Evolutionary conservation across 805 yeast genomes (phyloP).

Genomic region (Saturnispora mendoncae): DNA sequence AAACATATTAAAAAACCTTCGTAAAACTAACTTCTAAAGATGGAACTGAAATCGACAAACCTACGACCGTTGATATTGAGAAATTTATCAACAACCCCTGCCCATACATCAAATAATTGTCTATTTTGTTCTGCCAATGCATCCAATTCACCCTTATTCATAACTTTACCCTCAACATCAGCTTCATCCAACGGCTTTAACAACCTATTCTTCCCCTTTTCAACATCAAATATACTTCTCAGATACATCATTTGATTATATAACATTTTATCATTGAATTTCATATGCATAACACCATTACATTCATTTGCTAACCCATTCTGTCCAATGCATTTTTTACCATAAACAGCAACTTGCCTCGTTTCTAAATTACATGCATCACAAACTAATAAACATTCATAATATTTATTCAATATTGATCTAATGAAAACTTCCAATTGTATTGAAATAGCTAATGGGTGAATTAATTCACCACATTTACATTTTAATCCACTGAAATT

Average conservation of each 20-base stretch:
- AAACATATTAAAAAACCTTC: too few species aligned
- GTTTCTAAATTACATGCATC: conserved; percentile 83
- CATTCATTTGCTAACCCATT: conserved; percentile 55
- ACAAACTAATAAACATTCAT: conserved; percentile 80
- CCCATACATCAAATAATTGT: conserved; percentile 43
- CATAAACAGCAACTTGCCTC: conserved; percentile 82
- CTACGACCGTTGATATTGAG: conserved; percentile 78
- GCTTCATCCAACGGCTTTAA: conserved; percentile 41
- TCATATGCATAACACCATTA: conserved; percentile 74
- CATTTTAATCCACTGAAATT: conserved; percentile 68
- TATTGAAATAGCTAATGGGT: conserved; percentile 47
- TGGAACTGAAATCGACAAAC: conserved; percentile 73
- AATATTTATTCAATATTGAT: conserved; percentile 61
- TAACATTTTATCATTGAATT: conserved; percentile 67
- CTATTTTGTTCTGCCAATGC: conserved; percentile 79
- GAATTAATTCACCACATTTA: conserved; percentile 45
- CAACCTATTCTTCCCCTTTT: conserved; percentile 53
- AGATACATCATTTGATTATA: conserved; percentile 82
- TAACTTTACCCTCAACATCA: conserved; percentile 18
- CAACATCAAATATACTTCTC: conserved; percentile 71
- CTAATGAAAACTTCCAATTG: conserved; percentile 74
- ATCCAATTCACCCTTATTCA: conserved; percentile 46
- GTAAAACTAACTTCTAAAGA: conserved; percentile 38
- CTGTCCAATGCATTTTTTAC: conserved; percentile 68
- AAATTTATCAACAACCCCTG: conserved; percentile 60